Evolutionary conservation across 2,329 filamentous ascomycete species (phyloP), one percentile per base, ranked within the genome.

Genomic region (Dryadomyces sulphureus): DNA sequence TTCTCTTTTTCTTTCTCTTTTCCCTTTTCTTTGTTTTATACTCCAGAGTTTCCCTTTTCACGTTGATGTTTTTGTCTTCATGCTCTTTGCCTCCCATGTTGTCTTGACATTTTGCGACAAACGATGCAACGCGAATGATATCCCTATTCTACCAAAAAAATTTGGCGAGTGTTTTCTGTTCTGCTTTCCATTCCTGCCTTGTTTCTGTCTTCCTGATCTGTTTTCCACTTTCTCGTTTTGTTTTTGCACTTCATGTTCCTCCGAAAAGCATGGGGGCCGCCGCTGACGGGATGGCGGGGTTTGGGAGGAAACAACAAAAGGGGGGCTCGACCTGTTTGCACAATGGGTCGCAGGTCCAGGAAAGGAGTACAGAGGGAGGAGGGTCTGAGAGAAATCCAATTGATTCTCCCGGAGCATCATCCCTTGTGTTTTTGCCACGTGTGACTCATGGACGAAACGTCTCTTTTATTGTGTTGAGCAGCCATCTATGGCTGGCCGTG

Each of bases 61-160:
- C 38, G 38, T 22, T 25, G 21, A 42, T 38, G 24, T 41, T 45
- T 24, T 19, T 35, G 25, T 22, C 9, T 16, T 44, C 25, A 17
- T 38, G n/a, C 20, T 35, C 21, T 49, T 16, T 20, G 34, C 47
- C 25, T 22, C 7, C 35, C 16, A 14, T 41, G 20, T 46, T 39
- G 24, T 8, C 17, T 21, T 19, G 32, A 24, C 43, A 14, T 36
- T 43, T 41, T 36, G 43, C 36, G 39, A 44, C 47, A 22, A 45
- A 48, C 22, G 45, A 52, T 46, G 45, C 48, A 43, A 48, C 38
- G 47, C 45, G 44, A 48, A 50, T 51, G 52, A 51, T 51, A 54
- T 53, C 45, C 50, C 41, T 17, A 20, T 25, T 47, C 38, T 48
- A 45, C 22, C 36, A 48, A 42, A 35, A 48, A 48, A 48, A 47